Evolutionary conservation across 1,139 yeast species (phyloP), one percentile per base, ranked within the genome.

Genomic region (Wickerhamomyces sp.): DNA sequence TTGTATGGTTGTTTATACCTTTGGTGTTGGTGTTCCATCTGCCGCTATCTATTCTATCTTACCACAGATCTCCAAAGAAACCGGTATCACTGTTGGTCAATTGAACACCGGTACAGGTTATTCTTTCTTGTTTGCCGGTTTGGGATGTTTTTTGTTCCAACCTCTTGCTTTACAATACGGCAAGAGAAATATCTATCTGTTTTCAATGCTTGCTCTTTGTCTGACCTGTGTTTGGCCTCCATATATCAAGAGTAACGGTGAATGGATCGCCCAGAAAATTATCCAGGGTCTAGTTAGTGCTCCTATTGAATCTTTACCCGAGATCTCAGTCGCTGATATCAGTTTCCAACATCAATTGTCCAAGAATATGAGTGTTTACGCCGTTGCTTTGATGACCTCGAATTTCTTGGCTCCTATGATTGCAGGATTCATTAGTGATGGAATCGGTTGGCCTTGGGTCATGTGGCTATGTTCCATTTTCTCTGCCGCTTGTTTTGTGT

Each of bases 301-400:
- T 15, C 75, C 80, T 6, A 68, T 74, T 42, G 82, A 75, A 45
- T 68, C 79, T 0, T 54, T 75, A 27, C 71, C 75, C 23, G 79
- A 74, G 49, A 65, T 74, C 20, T 51, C 73, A 2, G 64, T 71
- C 32, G 57, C 72, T 9, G 78, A 72, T 45, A 47, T 72, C 37
- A 72, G 66, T 49, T 72, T 70, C 46, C 73, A 68, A 44, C 77
- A 72, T 46, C 72, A 71, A 47, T 59, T 76, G 46, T 75, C 73
- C 11, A 61, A 66, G 13, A 68, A 64, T 47, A 62, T 70, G 63
- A 68, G 67, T 23, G 53, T 68, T 35, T 70, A 66, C 46, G 66
- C 66, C 37, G 57, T 62, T 31, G 63, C 68, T 1, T 54, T 68
- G 24, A 55, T 62, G 28, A 52, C 61, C 7, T 61, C 68, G 4